Conservation (phyloP, 1,139 yeast species). For the Blastobotrys ciferrii region DNA sequence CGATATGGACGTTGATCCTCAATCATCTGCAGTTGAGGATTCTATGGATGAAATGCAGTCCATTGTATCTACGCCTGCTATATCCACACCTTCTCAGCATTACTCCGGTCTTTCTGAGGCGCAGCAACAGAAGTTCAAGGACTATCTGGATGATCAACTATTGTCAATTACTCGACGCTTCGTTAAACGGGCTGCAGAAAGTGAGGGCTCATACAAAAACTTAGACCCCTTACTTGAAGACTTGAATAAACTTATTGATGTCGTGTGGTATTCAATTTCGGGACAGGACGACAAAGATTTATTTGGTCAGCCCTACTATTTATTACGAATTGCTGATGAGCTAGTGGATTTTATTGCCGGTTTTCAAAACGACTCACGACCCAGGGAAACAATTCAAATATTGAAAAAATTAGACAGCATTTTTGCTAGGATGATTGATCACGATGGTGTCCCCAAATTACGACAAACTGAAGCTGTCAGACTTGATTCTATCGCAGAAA, state of each 20-base stretch:
- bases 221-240: conserved; percentile 47
- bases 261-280: conserved; percentile 55
- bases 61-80: conserved; percentile 3
- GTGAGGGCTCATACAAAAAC: conserved; percentile 36
- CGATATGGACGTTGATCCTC: not conserved
- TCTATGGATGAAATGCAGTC: not conserved
- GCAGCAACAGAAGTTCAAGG: conserved; percentile 62
- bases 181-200: conserved; percentile 51
- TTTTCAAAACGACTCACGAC: conserved; percentile 18
- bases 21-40: not conserved
- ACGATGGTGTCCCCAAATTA: conserved; percentile 11
- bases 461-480: conserved; percentile 31
- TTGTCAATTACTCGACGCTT: conserved; percentile 60
- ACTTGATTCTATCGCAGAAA: conserved; percentile 30
- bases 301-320: conserved; percentile 60
- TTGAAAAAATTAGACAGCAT: conserved; percentile 29
- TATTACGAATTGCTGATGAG: conserved; percentile 63
- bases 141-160: conserved; percentile 59
- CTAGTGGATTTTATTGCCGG: conserved; percentile 51
- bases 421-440: conserved; percentile 24
- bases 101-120: conserved; percentile 25
- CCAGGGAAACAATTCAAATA: conserved; percentile 19
- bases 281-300: conserved; percentile 29
- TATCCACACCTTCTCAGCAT: conserved; percentile 1
- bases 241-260: conserved; percentile 46